Percentiles rank a stretch among this genome's conserved stretches.
Evolutionary conservation across 805 yeast genomes (phyloP).

Genomic region (Ogataea nitratoaversa): DNA sequence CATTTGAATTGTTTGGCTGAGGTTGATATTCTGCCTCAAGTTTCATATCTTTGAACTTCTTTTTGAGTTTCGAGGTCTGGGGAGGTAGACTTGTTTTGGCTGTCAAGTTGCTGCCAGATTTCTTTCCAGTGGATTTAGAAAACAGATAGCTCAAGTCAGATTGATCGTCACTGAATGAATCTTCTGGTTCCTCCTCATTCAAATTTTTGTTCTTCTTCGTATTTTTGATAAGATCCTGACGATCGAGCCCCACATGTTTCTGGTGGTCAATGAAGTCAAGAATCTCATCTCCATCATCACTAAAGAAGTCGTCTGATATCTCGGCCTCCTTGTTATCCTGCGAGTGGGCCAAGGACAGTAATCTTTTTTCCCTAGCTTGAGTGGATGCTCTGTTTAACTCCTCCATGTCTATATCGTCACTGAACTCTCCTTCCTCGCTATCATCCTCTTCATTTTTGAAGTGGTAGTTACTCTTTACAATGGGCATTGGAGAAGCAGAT

Average conservation of each 20-base stretch:
- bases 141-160: constrained; percentile 15
- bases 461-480: too few relatives aligned
- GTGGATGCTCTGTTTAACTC: constrained; percentile 22
- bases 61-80: neutral
- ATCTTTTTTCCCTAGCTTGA: constrained; percentile 5
- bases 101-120: too few relatives aligned
- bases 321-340: constrained; percentile 2
- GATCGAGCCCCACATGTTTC: neutral
- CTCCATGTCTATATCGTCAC: constrained; percentile 30
- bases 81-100: too few relatives aligned
- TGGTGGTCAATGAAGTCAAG: constrained; percentile 8
- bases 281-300: constrained; percentile 27
- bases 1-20: constrained; percentile 8
- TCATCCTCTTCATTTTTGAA: constrained; percentile 1
- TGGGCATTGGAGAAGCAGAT: neutral
- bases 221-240: neutral
- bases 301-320: constrained; percentile 18
- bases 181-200: neutral
- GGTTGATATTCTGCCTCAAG: constrained; percentile 12
- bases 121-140: constrained; percentile 30
- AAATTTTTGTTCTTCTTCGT: constrained; percentile 1
- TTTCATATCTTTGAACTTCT: constrained; percentile 19
- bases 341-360: neutral
- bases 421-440: constrained; percentile 13
- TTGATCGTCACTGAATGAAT: constrained; percentile 8